Base-by-base conservation (phyloP, 305 asterid genomes). In the Rubia balearica region DNA sequence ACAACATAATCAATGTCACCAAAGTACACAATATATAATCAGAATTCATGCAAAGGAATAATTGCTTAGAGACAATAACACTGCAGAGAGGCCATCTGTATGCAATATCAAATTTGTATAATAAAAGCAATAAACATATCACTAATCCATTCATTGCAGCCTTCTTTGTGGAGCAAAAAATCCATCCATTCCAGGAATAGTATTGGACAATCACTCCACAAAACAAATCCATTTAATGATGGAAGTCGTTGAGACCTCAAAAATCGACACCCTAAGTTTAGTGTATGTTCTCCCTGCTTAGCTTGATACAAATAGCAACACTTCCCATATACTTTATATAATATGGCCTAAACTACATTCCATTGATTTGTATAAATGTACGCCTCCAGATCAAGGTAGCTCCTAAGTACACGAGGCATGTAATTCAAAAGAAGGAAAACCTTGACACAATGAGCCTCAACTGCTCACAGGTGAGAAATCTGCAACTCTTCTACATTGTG, bases 161-260 rank as follows among this genome's bases (percentile, higher is more conserved):
- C 93, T 92, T 83, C 94, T 92, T 69, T 92, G 90, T 80, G 98
- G 96, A 80, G 96, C 98, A 22, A 97, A 90, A 83, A 97, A 92
- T 75, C 98, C 98, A 79, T 92, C 98, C 69, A 86, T 92, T 76
- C 97, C 97, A 74, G 98, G 98, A 82, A 90, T 92, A 92, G 98
- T 92, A 83, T 81, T 92, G 83, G 98, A 92, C 80, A 92, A 97
- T 77, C n/a, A 97, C 97, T 69, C 89, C 90, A 86, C 87, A 97
- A 73, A 92, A 92, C n/a, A n/a, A 82, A 90, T 89, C 83, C 82
- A 88, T 87, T 92, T 92, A 74, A 92, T 92, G 98, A 85, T 92
- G 88, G 98, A 92, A 78, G 97, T 92, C 73, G 97, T 96, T 55
- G 96, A 92, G 65, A 94, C 87, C 33, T 90, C 90, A 87, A 92